These are phyloP conservation scores for Debaryomyces robertsiae DNA, from an alignment of 1,139 yeast species.

Conservation along the genomic window DNA sequence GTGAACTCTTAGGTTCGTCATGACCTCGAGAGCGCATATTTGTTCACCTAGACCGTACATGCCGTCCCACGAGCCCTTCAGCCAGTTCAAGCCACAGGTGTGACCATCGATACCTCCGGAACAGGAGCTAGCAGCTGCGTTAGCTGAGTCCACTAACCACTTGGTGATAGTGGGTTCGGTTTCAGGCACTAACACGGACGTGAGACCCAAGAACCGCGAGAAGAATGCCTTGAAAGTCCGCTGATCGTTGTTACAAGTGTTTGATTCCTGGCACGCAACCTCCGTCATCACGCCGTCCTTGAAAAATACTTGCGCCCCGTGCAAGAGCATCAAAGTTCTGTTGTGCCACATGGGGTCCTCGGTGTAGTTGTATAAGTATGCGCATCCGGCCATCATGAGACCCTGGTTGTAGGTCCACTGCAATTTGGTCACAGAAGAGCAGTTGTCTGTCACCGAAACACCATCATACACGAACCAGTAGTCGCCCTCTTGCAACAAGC, in stretches of 20 bases:
- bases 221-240: constrained; percentile 85
- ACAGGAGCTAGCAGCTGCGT: constrained; percentile 75
- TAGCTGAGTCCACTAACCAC: constrained; percentile 63
- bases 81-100: constrained; percentile 90
- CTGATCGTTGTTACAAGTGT: constrained; percentile 82
- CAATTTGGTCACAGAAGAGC: constrained; percentile 57
- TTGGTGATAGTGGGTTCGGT: constrained; percentile 54
- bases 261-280: constrained; percentile 71
- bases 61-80: constrained; percentile 66
- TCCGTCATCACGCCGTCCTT: constrained; percentile 70
- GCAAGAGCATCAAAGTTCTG: constrained; percentile 55
- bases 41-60: constrained; percentile 92
- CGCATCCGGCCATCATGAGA: constrained; percentile 75
- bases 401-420: constrained; percentile 95
- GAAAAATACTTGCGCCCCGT: constrained; percentile 58
- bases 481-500: constrained; percentile 52
- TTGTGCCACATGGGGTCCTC: constrained; percentile 66
- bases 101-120: constrained; percentile 86
- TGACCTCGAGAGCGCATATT: constrained; percentile 80
- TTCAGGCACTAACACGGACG: constrained; percentile 72
- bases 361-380: constrained; percentile 78
- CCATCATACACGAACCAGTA: constrained; percentile 76
- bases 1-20: constrained; percentile 62
- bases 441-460: constrained; percentile 62
- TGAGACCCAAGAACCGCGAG: constrained; percentile 72